Evolutionary conservation across 2,329 filamentous ascomycete species (phyloP).

Genomic region (Beauveria caledonica): DNA sequence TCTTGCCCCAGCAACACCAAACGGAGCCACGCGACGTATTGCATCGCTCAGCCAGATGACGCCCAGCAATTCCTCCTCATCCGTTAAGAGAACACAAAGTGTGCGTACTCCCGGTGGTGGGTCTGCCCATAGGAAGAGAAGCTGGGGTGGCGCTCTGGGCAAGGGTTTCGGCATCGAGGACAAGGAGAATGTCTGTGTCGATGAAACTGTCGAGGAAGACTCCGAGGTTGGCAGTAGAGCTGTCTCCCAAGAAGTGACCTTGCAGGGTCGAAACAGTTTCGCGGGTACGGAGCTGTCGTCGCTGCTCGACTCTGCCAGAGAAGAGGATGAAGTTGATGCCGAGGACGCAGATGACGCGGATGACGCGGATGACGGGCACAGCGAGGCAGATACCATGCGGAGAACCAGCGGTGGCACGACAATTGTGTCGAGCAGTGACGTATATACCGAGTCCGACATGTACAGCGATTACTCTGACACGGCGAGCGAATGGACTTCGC

Average conservation of each 20-base stretch:
- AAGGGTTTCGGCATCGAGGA: conserved; percentile 46
- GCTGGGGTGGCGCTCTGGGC: conserved; percentile 51
- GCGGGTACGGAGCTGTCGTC: conserved; percentile 19
- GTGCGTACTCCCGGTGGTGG: conserved; percentile 51
- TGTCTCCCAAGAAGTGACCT: conserved; percentile 7
- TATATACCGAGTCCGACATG: conserved; percentile 29
- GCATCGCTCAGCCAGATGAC: conserved; percentile 86
- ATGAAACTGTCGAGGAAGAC: conserved; percentile 55
- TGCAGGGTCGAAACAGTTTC: conserved; percentile 17
- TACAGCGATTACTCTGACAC: conserved; percentile 33
- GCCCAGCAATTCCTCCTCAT: conserved; percentile 57
- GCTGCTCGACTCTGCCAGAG: conserved; percentile 16
- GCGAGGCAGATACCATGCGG: conserved; percentile 44
- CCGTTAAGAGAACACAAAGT: conserved; percentile 70
- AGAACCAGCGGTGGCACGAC: conserved; percentile 41
- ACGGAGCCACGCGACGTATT: conserved; percentile 65
- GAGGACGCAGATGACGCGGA: conserved; percentile 11
- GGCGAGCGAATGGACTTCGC: conserved; percentile 43
- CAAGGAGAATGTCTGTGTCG: conserved; percentile 56
- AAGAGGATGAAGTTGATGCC: conserved; percentile 16
- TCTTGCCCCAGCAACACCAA: conserved; percentile 36
- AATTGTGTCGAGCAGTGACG: conserved; percentile 33
- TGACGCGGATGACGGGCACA: conserved; percentile 24
- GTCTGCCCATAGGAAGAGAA: conserved; percentile 54
- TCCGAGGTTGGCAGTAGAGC: conserved; percentile 21